phyloP scores from a whole-genome alignment of 176 grass and related monocot species.

The Zea mays region Zm-B73-REFERENCE-NAM-5.0 NC_050096.1:3436001-3436500 shows the following conservation, averaged over 20 bases:
- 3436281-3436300: constrained; percentile 67
- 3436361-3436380: constrained; percentile 64
- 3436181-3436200: constrained; percentile 75
- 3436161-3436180: constrained; percentile 86
- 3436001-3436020: constrained; percentile 67
- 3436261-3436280: constrained; percentile 56
- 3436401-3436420: constrained; percentile 58
- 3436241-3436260: constrained; percentile 91
- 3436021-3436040: constrained; percentile 76
- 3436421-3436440: constrained; percentile 53
- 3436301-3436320: constrained; percentile 65
- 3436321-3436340: constrained; percentile 69
- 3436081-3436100: constrained; percentile 67
- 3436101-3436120: constrained; percentile 58
- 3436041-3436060: constrained; percentile 59
- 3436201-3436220: constrained; percentile 56
- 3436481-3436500: constrained; percentile 67
- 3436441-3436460: constrained; percentile 61
- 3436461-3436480: constrained; percentile 74
- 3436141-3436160: constrained; percentile 69
- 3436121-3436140: constrained; percentile 83
- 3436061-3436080: constrained; percentile 70
- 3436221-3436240: constrained; percentile 79
- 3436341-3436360: constrained; percentile 79
- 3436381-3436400: constrained; percentile 74